Conservation (phyloP, 2,329 filamentous ascomycete species). For the Cladophialophora psammophila region DNA sequence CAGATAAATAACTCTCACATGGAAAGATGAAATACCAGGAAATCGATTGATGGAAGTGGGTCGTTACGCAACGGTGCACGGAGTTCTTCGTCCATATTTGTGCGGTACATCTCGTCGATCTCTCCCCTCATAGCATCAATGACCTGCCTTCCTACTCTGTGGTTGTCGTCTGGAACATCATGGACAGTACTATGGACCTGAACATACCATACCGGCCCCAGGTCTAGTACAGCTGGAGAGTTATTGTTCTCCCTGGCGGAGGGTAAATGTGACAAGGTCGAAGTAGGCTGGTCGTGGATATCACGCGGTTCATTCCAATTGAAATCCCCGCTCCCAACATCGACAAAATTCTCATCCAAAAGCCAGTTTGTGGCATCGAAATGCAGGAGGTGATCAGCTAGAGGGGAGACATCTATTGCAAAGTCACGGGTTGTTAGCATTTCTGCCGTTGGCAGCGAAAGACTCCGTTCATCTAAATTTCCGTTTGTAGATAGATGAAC, state of each 20-base stretch:
- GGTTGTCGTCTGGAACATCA: too few relatives aligned
- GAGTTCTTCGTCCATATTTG: constrained; percentile 20
- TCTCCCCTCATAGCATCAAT: not conserved
- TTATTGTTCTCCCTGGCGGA: not conserved
- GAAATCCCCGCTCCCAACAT: not conserved
- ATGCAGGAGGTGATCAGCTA: not conserved
- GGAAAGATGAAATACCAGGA: constrained; percentile 8
- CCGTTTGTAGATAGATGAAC: too few relatives aligned
- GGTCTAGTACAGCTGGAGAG: constrained; percentile 5
- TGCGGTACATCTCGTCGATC: constrained; percentile 25
- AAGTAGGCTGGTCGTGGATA: not conserved
- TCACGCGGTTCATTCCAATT: not conserved
- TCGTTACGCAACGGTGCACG: constrained; percentile 9
- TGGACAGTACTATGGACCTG: not conserved
- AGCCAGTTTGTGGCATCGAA: constrained; percentile 23
- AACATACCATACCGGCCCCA: constrained; percentile 20
- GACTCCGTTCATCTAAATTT: not conserved
- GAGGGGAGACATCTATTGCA: not conserved
- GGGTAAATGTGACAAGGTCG: not conserved
- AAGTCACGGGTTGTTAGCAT: not conserved
- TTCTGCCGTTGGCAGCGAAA: not conserved
- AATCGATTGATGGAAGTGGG: constrained; percentile 20
- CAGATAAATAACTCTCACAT: not conserved
- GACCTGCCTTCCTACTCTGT: not conserved
- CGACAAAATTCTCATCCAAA: constrained; percentile 22